Evolutionary conservation across 495 filamentous ascomycete species (phyloP).

Genomic region (Sordaria brevicollis): DNA sequence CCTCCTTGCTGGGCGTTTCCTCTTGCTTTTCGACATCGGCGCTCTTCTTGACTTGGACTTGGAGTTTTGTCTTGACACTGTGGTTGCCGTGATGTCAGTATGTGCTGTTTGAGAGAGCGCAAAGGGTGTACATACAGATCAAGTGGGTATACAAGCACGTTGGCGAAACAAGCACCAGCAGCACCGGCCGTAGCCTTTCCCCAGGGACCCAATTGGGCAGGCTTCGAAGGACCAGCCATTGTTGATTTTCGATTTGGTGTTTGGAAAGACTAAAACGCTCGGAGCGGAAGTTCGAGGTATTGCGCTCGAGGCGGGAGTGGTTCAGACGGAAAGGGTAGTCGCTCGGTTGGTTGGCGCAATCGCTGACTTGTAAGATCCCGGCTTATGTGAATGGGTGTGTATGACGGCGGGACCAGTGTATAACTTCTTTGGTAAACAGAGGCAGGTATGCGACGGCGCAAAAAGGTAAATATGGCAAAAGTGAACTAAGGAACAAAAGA

Average conservation of each 20-base stretch:
- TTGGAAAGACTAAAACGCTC: background rate
- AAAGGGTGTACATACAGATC: slow-evolving; percentile 64
- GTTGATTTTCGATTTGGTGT: slow-evolving; percentile 3
- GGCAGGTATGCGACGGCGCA: background rate
- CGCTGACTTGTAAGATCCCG: background rate
- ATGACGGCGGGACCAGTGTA: background rate
- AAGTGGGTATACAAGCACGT: slow-evolving; percentile 91
- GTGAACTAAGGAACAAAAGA: background rate
- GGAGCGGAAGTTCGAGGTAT: background rate
- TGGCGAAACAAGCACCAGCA: slow-evolving; percentile 87
- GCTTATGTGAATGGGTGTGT: background rate
- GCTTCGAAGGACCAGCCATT: slow-evolving; percentile 80
- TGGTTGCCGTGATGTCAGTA: background rate
- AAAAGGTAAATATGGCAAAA: background rate
- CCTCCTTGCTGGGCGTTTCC: slow-evolving; percentile 29
- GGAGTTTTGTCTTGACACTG: slow-evolving; percentile 92
- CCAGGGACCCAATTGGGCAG: slow-evolving; percentile 76
- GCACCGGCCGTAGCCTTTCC: slow-evolving; percentile 86
- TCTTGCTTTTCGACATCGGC: slow-evolving; percentile 22
- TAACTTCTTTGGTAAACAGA: background rate
- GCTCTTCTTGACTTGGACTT: slow-evolving; percentile 80
- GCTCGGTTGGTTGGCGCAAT: background rate
- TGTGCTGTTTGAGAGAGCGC: background rate
- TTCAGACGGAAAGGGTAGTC: background rate
- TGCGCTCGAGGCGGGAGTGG: background rate